Conservation (phyloP, 2,329 filamentous ascomycete genomes). For the Hypoxylon sp. region DNA sequence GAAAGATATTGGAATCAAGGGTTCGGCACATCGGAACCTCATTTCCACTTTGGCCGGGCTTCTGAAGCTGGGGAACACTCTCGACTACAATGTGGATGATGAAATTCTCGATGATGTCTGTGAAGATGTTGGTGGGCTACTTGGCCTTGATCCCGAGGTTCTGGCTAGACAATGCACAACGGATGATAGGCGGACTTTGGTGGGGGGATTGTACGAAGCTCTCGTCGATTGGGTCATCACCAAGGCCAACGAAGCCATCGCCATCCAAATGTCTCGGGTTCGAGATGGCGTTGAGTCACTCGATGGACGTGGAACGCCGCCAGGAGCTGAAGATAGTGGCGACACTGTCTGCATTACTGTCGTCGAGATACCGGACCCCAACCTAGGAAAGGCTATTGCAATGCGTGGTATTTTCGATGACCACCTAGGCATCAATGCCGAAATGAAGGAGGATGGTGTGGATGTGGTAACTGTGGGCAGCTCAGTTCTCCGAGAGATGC, state of each 20-base stretch:
- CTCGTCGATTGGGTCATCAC: slow-evolving; percentile 93
- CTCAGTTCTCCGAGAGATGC: slow-evolving; percentile 89
- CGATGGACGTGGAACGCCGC: slow-evolving; percentile 74
- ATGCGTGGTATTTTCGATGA: slow-evolving; percentile 95
- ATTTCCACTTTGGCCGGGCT: slow-evolving; percentile 88
- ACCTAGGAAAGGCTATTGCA: slow-evolving; percentile 86
- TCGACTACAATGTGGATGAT: slow-evolving; percentile 85
- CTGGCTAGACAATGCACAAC: slow-evolving; percentile 83
- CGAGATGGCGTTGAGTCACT: slow-evolving; percentile 75
- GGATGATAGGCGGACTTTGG: slow-evolving; percentile 83
- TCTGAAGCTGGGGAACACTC: slow-evolving; percentile 89
- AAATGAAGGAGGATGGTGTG: slow-evolving; percentile 97
- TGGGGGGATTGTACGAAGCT: slow-evolving; percentile 90
- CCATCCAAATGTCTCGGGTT: slow-evolving; percentile 76
- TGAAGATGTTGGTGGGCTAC: slow-evolving; percentile 86
- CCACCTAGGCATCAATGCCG: slow-evolving; percentile 88
- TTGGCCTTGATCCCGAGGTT: slow-evolving; percentile 88
- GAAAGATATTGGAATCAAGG: slow-evolving; percentile 94
- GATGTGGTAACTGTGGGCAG: slow-evolving; percentile 78
- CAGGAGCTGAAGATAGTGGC: slow-evolving; percentile 75
- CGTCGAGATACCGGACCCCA: slow-evolving; percentile 83
- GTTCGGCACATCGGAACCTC: slow-evolving; percentile 81
- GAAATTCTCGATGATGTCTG: slow-evolving; percentile 88
- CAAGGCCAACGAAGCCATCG: slow-evolving; percentile 89
- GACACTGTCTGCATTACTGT: slow-evolving; percentile 92